These are phyloP conservation scores for Oemleria cerasiformis DNA, from an alignment of 306 rosid species.

Conservation along the genomic window DNA sequence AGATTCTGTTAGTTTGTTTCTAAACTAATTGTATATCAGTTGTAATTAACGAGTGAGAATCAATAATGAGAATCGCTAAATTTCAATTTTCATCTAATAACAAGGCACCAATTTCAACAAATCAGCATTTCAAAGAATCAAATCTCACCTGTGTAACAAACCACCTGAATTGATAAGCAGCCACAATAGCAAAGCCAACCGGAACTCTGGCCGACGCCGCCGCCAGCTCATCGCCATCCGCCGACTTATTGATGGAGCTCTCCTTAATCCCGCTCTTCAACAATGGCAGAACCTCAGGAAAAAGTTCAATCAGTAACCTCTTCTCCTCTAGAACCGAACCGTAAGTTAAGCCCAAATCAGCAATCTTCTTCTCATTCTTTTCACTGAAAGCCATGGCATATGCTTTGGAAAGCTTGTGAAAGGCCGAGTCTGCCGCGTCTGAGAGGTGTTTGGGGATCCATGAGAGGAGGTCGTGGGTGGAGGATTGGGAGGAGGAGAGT, in stretches of 20 bases:
- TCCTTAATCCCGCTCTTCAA: conserved; percentile 67
- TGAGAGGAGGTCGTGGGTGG: conserved; percentile 51
- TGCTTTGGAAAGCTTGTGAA: conserved; percentile 43
- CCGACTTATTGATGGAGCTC: conserved; percentile 66
- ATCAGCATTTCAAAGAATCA: no score
- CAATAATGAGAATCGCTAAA: conserved; percentile 1
- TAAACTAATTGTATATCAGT: no score
- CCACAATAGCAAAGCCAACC: conserved; percentile 64
- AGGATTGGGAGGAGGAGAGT: conserved; percentile 50
- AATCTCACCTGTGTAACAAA: conserved; percentile 69
- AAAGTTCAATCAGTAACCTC: conserved; percentile 58
- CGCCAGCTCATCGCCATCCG: conserved; percentile 57
- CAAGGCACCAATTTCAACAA: no score
- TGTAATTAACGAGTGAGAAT: no score
- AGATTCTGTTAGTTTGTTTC: no score
- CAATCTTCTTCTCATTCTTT: conserved; percentile 28
- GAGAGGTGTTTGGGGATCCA: conserved; percentile 69
- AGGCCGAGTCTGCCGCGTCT: conserved; percentile 40
- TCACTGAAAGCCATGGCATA: conserved; percentile 29
- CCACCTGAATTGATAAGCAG: conserved; percentile 89
- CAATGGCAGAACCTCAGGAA: conserved; percentile 56
- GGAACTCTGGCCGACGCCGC: conserved; percentile 83
- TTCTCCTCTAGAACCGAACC: conserved; percentile 41
- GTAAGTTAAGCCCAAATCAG: conserved; percentile 45
- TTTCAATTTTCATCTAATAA: neutral